phyloP scores from a whole-genome alignment of 139 green algal genomes.

The Medakamo hakoo region DNA sequence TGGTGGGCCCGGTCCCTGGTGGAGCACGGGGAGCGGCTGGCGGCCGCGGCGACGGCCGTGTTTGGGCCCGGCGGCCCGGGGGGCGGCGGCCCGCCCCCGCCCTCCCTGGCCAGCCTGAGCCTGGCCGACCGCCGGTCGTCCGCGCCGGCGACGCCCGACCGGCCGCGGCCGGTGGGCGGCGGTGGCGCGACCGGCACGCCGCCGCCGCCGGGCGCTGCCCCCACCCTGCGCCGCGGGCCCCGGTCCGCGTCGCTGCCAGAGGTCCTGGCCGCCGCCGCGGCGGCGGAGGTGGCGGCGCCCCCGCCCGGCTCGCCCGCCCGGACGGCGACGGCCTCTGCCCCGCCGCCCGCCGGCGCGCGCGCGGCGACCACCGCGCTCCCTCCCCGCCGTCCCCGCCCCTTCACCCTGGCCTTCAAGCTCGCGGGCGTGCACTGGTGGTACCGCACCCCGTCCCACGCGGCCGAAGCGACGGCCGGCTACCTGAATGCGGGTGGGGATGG shows the following conservation, averaged over 20 bases:
- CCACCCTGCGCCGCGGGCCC: background rate
- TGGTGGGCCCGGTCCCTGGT: constrained; percentile 37
- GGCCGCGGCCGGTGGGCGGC: no score
- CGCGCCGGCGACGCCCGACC: background rate
- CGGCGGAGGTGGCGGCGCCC: background rate
- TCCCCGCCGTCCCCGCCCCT: background rate
- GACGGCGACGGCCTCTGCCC: background rate
- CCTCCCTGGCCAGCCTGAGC: no score
- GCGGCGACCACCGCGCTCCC: no score
- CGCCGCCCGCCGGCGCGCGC: background rate
- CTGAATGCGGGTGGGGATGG: constrained; percentile 60
- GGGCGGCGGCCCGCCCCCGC: no score
- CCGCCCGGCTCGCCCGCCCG: background rate
- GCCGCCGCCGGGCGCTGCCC: no score
- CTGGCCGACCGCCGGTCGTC: background rate
- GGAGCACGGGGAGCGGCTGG: constrained; percentile 33
- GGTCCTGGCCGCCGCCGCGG: background rate
- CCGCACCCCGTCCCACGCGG: constrained; percentile 62
- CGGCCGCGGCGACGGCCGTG: constrained; percentile 18
- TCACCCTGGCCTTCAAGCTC: constrained; percentile 27
- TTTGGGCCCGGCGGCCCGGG: constrained; percentile 13
- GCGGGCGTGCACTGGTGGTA: constrained; percentile 88
- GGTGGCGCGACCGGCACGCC: background rate
- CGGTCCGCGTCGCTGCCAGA: background rate
- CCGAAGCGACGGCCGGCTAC: constrained; percentile 91